These are phyloP conservation scores for Leishmania major DNA, from an alignment of 208 protist species.

Conservation along the genomic window DNA sequence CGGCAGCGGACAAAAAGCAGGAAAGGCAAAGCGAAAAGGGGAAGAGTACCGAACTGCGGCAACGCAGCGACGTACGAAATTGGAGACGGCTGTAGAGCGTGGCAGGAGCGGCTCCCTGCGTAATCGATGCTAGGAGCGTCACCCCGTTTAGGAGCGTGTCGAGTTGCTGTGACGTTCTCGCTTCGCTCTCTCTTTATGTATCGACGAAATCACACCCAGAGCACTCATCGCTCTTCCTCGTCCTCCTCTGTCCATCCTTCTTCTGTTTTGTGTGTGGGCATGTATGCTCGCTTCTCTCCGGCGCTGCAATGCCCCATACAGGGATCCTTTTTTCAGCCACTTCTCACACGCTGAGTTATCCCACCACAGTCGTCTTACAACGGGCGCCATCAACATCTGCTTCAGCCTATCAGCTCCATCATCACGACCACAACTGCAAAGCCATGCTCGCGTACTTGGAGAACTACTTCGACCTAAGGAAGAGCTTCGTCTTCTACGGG, in stretches of 20 bases:
- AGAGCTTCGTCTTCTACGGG: constrained; percentile 77
- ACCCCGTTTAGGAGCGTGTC: background rate
- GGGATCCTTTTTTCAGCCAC: background rate
- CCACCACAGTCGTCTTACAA: background rate
- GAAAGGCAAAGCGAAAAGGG: background rate
- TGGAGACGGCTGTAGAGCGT: background rate
- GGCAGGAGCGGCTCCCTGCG: background rate
- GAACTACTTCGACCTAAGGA: constrained; percentile 65
- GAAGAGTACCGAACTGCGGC: background rate
- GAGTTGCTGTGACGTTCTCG: background rate
- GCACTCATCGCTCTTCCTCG: no score
- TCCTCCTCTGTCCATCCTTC: background rate
- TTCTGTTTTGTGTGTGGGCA: background rate
- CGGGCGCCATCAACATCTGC: background rate
- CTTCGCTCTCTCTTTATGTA: background rate
- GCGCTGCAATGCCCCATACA: background rate
- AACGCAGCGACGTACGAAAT: background rate
- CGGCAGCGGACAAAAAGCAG: background rate
- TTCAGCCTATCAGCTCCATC: background rate
- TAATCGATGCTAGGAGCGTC: background rate
- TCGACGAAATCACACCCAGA: background rate
- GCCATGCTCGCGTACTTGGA: constrained; percentile 40
- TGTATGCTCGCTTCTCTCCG: background rate
- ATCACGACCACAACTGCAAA: background rate
- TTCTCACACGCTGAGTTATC: no score